phyloP scores from a whole-genome alignment of 352 stramenopile genomes.

The Globisporangium paddicum region DNA sequence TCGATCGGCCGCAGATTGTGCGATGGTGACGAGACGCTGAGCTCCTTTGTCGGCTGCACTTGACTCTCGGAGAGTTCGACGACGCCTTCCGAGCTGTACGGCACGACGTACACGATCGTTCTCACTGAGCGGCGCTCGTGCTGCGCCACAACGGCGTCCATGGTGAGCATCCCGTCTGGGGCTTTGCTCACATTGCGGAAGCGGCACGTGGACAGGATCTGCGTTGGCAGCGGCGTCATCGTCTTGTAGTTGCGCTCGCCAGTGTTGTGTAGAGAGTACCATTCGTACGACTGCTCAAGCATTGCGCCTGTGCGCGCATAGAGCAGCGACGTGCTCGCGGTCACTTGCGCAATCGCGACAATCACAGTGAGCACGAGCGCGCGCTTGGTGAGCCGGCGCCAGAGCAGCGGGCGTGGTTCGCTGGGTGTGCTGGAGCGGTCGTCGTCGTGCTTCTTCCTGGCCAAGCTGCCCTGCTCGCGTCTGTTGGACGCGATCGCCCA shows the following conservation, averaged over 20 bases:
- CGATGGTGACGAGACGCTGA: background rate
- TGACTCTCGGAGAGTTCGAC: conserved; percentile 27
- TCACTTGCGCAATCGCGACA: conserved; percentile 1
- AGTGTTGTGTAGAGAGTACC: conserved; percentile 44
- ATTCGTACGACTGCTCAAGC: conserved; percentile 49
- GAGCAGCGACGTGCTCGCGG: conserved; percentile 31
- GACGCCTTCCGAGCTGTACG: conserved; percentile 35
- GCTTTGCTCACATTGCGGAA: conserved; percentile 22
- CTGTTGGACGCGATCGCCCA: conserved; percentile 5
- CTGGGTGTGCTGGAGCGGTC: background rate
- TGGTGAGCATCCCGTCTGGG: conserved; percentile 15
- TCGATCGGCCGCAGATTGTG: background rate
- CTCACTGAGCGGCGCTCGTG: background rate
- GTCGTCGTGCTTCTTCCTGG: conserved; percentile 12
- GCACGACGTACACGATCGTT: conserved; percentile 41
- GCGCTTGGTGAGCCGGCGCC: conserved; percentile 20
- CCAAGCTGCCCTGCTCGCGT: background rate
- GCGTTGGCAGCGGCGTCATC: conserved; percentile 17
- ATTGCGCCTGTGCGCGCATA: conserved; percentile 44
- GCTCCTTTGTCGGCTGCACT: conserved; percentile 12
- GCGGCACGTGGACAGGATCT: conserved; percentile 38
- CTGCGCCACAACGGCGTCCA: conserved; percentile 26
- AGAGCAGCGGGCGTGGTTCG: conserved; percentile 3
- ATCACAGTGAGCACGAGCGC: conserved; percentile 18
- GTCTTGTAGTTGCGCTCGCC: conserved; percentile 33